Evolutionary conservation across 1,284 basidiomycete species (phyloP), one percentile per base, ranked within the genome.

Genomic region (Afroboletus lepidellus): DNA sequence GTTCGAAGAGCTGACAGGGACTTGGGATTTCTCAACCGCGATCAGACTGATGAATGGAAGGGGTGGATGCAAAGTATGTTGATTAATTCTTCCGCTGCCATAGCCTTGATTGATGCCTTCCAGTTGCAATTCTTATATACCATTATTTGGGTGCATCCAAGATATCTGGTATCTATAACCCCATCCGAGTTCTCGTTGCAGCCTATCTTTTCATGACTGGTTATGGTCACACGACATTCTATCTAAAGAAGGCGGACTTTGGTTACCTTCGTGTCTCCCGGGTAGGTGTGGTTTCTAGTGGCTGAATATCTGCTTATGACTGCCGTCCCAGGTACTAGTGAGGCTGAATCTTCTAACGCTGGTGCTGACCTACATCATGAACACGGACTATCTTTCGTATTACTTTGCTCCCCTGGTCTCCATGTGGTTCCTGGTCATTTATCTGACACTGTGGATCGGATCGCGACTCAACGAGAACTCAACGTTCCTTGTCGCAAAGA

Each of bases 41-140:
- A 94, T 48, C 91, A 95, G 69, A 94, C 92, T 0, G 92, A 96
- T 62, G 92, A 96, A 71, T 94, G 91, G 91, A 95, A 95, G 69
- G 92, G 92, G 1, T 95, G 92, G 92, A 96, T 96, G 92, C 92
- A 95, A 74, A 78, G 90, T 92, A 65, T 53, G 85, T 56, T 9
- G 20, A 23, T 21, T 36, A 30, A 25, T 52, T 41, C 21, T 51
- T 42, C 34, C 27, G 27, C 25, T 34, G 23, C 27, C 49, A 24
- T 36, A 36, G 54, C 23, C 32, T 42, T 59, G 43, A 65, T 29
- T 24, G 33, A 29, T 24, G 42, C 7, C 3, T 29, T 39, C 8
- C 47, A 92, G 90, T 94, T 60, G 84, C 80, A 3, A 92, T 95
- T 59, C 77, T 95, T 24, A 85, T 94, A 59, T 95, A 95, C 65